A percentile compares a stretch with the other conserved stretches of the same genome.
phyloP scores from a whole-genome alignment of 768 basidiomycete genomes.

The Cantharellus anzutake region DNA sequence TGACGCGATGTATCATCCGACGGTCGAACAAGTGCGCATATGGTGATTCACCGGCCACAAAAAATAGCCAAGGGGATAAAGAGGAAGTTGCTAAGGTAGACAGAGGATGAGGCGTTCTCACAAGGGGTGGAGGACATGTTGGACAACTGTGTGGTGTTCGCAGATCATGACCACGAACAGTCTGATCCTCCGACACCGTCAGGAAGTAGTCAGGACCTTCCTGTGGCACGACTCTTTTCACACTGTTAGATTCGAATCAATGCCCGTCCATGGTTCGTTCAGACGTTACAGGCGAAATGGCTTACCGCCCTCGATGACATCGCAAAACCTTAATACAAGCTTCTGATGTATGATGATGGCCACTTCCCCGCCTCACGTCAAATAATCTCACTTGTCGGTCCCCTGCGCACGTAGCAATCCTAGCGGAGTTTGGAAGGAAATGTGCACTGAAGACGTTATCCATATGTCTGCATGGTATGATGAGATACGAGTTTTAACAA shows the following conservation, averaged over 20 bases:
- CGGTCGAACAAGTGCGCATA: constrained; percentile 76
- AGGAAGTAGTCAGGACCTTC: constrained; percentile 59
- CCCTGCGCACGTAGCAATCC: constrained; percentile 35
- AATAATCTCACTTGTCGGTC: constrained; percentile 51
- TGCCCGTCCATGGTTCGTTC: not conserved
- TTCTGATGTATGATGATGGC: constrained; percentile 17
- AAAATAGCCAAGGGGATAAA: constrained; percentile 63
- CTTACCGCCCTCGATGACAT: constrained; percentile 36
- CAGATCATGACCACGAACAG: constrained; percentile 76
- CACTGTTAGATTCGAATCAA: constrained; percentile 20
- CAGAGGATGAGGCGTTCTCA: constrained; percentile 42
- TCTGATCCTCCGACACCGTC: constrained; percentile 76
- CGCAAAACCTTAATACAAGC: constrained; percentile 35
- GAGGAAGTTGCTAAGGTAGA: constrained; percentile 60
- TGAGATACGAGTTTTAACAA: constrained; percentile 36
- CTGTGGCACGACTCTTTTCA: constrained; percentile 66
- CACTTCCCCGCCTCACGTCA: constrained; percentile 31
- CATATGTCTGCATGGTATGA: constrained; percentile 56
- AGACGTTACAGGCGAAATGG: not conserved
- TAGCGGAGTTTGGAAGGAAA: constrained; percentile 59
- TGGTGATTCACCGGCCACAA: constrained; percentile 65
- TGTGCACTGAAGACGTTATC: constrained; percentile 75
- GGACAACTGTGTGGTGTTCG: constrained; percentile 49
- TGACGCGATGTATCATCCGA: constrained; percentile 40
- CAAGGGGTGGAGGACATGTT: constrained; percentile 50